A percentile compares a stretch with the other conserved stretches of the same genome.
Evolutionary conservation across 179 eudicot species (phyloP).

Genomic region (Silene coronaria): DNA sequence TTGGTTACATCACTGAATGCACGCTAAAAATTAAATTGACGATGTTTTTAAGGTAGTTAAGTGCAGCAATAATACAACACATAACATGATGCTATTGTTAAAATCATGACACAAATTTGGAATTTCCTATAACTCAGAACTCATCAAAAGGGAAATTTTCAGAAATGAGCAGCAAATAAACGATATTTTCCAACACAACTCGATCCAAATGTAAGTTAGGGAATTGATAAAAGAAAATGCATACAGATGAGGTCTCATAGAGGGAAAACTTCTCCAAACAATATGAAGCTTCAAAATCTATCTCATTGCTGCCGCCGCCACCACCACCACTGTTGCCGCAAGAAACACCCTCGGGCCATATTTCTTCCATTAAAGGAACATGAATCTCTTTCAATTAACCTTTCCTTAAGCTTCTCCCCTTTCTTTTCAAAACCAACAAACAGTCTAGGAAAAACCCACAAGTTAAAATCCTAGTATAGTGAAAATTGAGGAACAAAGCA

Average conservation of each 20-base stretch:
- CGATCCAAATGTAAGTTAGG: neutral
- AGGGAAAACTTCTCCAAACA: slow-evolving; percentile 16
- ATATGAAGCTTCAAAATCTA: neutral
- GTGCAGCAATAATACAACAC: too few relatives aligned
- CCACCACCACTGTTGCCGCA: neutral
- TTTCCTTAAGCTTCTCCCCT: neutral
- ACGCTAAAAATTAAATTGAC: too few relatives aligned
- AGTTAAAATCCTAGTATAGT: neutral
- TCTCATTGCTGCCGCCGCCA: neutral
- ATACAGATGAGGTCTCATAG: slow-evolving; percentile 11
- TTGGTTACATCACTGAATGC: too few relatives aligned
- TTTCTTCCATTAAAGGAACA: neutral
- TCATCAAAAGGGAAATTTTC: neutral
- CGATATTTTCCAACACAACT: neutral
- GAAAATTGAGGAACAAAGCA: neutral
- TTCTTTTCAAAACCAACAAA: neutral
- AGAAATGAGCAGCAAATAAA: neutral
- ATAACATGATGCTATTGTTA: too few relatives aligned
- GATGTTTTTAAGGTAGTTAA: too few relatives aligned
- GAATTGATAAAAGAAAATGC: neutral
- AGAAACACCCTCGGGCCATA: neutral
- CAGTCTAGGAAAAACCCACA: neutral
- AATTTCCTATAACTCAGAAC: neutral
- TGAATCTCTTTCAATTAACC: neutral
- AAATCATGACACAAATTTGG: too few relatives aligned